phyloP scores from a whole-genome alignment of 805 yeast genomes.

The Yamadazyma kitorensis region DNA sequence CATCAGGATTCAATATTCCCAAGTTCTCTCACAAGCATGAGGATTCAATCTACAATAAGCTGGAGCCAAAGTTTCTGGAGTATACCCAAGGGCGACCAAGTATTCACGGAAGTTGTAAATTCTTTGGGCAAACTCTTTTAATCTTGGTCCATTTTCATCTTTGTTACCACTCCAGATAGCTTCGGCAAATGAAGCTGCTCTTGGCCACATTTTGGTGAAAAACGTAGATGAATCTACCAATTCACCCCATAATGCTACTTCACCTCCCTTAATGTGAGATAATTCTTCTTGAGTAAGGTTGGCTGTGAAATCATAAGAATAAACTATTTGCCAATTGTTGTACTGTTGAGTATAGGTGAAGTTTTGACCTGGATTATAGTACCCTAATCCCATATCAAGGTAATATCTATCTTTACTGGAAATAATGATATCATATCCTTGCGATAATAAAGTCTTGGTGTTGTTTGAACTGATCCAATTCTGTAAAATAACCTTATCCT shows the following conservation, averaged over 20 bases:
- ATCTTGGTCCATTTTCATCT: conserved; percentile 11
- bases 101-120: conserved; percentile 38
- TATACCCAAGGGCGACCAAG: conserved; percentile 30
- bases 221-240: conserved; percentile 31
- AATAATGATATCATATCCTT: conserved; percentile 39
- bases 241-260: conserved; percentile 39
- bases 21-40: conserved; percentile 5
- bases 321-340: conserved; percentile 42
- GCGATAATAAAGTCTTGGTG: conserved; percentile 23
- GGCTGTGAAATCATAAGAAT: conserved; percentile 29
- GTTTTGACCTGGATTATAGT: neutral
- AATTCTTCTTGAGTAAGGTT: conserved; percentile 27
- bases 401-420: conserved; percentile 31
- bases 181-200: conserved; percentile 42
- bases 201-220: conserved; percentile 37
- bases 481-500: conserved; percentile 29
- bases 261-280: conserved; percentile 35
- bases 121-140: conserved; percentile 24
- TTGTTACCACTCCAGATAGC: conserved; percentile 40
- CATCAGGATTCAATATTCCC: too few relatives aligned
- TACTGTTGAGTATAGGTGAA: conserved; percentile 12
- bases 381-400: conserved; percentile 40
- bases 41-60: conserved; percentile 23
- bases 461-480: conserved; percentile 24
- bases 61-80: conserved; percentile 35